Conservation (phyloP, 2,329 filamentous ascomycete species). For the Fusarium domesticum region DNA sequence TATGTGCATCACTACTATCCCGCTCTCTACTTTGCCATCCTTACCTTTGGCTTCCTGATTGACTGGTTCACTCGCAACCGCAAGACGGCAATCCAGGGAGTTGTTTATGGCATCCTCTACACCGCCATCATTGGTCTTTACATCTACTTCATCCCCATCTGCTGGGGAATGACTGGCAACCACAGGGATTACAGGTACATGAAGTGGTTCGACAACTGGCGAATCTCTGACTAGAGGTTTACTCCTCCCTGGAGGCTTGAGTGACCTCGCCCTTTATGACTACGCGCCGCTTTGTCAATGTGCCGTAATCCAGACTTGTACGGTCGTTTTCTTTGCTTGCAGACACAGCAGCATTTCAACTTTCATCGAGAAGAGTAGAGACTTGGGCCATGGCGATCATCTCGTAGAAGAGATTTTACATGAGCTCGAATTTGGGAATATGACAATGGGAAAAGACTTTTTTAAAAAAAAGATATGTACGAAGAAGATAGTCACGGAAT, state of each 20-base stretch:
- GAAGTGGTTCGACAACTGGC: constrained; percentile 91
- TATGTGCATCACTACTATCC: constrained; percentile 99
- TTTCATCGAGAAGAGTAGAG: background rate
- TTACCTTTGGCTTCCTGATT: constrained; percentile 80
- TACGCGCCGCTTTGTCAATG: constrained; percentile 12
- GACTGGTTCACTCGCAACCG: constrained; percentile 77
- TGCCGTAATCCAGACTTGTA: constrained; percentile 3
- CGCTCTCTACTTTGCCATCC: constrained; percentile 93
- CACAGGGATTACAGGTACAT: constrained; percentile 85
- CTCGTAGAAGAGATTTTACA: background rate
- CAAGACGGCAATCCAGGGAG: constrained; percentile 60
- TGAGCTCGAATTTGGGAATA: constrained; percentile 14
- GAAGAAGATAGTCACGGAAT: constrained; percentile 20
- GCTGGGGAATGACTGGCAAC: constrained; percentile 89
- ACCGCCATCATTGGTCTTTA: constrained; percentile 74
- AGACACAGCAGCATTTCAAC: background rate
- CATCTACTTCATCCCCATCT: constrained; percentile 86
- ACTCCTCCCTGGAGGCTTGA: constrained; percentile 8
- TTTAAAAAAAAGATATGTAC: constrained; percentile 21
- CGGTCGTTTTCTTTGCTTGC: background rate
- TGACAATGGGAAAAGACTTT: constrained; percentile 15
- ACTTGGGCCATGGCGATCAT: background rate
- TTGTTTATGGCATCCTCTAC: constrained; percentile 74
- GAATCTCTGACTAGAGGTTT: constrained; percentile 60
- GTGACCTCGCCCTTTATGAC: constrained; percentile 8